Evolutionary conservation across 768 basidiomycete species (phyloP), one percentile per base, ranked within the genome.

Genomic region (Rhizopogon salebrosus): DNA sequence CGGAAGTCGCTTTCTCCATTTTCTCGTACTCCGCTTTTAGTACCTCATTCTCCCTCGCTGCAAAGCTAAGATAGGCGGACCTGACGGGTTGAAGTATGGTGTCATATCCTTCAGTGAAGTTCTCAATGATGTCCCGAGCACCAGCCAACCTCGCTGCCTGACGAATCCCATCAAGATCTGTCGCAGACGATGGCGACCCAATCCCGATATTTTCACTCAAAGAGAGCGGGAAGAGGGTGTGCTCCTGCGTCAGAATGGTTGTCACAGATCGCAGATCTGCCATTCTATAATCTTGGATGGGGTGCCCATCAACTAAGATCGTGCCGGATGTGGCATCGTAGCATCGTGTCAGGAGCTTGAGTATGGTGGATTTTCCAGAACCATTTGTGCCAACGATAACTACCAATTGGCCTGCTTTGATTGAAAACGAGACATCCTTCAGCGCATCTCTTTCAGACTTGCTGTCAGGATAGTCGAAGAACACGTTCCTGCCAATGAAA

Each of bases 401-500:
- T 3, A 67, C 72, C 4, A 71, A 57, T 18, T 66, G 64, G 4
- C 71, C 71, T 6, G 64, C 62, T 11, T 57, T 52, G 24, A 72
- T 64, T 10, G 58, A 58, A 43, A 72, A 69, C 4, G 63, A 64
- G 3, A 69, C 60, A n/a, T 57, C 20, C 43, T 57, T 48, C 53
- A 70, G 54, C 18, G 65, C 68, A 0, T 54, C 27, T 10, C 50
- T 58, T 22, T 60, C 54, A 14, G 62, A 54, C 16, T 60, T 56
- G 48, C 66, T 67, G 20, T 70, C 74, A 0, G 81, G 80, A 57
- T 85, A 85, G 9, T 67, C 61, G 53, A 85, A 85, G 0, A 68
- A 67, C 0, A 84, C 72, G 46, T 82, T 60, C 18, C 83, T 84
- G 34, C 20, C 27, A 23, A 18, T 48, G 22, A 23, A 7, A 39